These are phyloP conservation scores for Neofusicoccum cordaticola DNA, from an alignment of 2,329 filamentous ascomycete genomes.

Conservation along the genomic window DNA sequence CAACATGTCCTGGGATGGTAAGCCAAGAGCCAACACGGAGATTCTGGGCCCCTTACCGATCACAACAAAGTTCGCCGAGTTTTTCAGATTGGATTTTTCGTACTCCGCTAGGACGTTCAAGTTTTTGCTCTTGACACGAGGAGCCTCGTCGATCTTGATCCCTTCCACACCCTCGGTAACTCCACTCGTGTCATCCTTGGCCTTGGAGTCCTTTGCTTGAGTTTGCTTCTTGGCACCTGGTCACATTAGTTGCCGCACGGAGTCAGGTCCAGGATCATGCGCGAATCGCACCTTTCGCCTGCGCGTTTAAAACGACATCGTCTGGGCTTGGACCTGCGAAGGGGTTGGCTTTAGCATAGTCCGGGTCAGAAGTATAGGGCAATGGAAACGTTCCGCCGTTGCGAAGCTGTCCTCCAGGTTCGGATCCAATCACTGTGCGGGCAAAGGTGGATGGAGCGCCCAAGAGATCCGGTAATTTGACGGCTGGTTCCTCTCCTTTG, in stretches of 20 bases:
- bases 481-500: background rate
- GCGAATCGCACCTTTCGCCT: constrained; percentile 48
- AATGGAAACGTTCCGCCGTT: constrained; percentile 29
- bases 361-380: constrained; percentile 36
- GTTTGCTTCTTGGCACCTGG: constrained; percentile 26
- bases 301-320: constrained; percentile 81
- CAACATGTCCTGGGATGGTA: constrained; percentile 71
- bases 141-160: constrained; percentile 49
- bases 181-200: constrained; percentile 31
- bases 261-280: constrained; percentile 20
- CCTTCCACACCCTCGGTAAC: constrained; percentile 49
- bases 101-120: constrained; percentile 81
- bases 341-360: constrained; percentile 52
- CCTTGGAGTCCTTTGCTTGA: constrained; percentile 21
- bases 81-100: constrained; percentile 71
- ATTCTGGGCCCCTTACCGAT: constrained; percentile 60
- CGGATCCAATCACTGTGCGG: constrained; percentile 44
- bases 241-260: constrained; percentile 21
- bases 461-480: constrained; percentile 36
- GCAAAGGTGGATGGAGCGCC: constrained; percentile 53
- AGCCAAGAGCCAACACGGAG: background rate
- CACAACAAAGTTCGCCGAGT: constrained; percentile 84
- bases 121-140: constrained; percentile 67
- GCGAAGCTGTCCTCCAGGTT: constrained; percentile 5
- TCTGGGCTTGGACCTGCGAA: constrained; percentile 89